Base-by-base conservation (phyloP, 805 yeast species). In the Saturnispora galanensis region DNA sequence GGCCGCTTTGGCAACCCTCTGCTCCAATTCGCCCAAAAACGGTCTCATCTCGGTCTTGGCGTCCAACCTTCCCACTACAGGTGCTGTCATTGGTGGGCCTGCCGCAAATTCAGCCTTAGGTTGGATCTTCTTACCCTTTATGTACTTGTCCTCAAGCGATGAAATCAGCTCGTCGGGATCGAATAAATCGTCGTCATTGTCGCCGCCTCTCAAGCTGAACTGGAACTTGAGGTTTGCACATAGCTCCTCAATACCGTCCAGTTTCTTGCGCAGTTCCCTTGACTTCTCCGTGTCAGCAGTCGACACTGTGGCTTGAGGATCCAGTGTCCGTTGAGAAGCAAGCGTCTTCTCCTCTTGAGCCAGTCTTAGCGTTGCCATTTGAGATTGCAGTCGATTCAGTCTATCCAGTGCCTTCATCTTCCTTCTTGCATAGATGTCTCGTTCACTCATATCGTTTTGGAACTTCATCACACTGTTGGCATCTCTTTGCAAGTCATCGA, bases 391-490 rank as follows among this genome's bases (percentile, higher is more conserved):
- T 50, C 81, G 83, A 31, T 74, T 67, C 45, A 89, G 68, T 52
- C 95, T 70, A 46, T 80, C 82, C 69, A 85, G 67, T 0, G 90
- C 90, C 58, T 76, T 68, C 41, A 68, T 56, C 54, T 79, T 83
- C 54, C 80, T 81, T 48, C 74, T 74, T 38, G 71, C 68, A 60
- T 80, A 70, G 54, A 74, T 56, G 40, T 82, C 79, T 48, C 73
- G 72, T 45, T 74, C 64, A 11, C 67, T 67, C 45, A 68, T 62
- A 43, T 58, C 59, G 12, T 67, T 63, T 60, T 82, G 82, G 52
- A 70, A 76, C 56, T 83, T 84, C 59, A 84, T 73, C 34, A 84
- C 79, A 50, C 79, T 87, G 58, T 84, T 84, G 1, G 89, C 79
- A 56, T 84, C 89, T 39, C 71, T 70, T 59, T 84, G 93, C 38